Base-by-base conservation (phyloP, 345 rosid species). In the Firmiana major region DNA sequence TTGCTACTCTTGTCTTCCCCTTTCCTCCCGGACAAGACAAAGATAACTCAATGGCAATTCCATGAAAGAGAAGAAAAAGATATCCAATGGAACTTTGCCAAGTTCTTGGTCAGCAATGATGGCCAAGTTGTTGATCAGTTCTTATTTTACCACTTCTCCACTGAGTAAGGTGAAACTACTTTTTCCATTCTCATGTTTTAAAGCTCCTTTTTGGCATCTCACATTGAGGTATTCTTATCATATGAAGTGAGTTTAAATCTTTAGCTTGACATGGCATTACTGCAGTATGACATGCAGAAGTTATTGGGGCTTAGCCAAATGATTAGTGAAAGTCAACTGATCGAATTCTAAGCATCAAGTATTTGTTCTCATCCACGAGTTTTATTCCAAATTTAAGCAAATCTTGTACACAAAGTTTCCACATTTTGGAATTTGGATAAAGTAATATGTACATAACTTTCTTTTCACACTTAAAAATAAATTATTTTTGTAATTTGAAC, bases 81-180 rank as follows among this genome's bases (percentile, higher is more conserved):
- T 26, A 91, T 96, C 69, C 97, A 96, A 73, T 96, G 97, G 97
- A 96, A 96, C 84, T 93, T 96, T 70, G 88, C 96, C 77, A 96
- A 96, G 87, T 93, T 96, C 86, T 87, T 93, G 74, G 94, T 92
- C n/a, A 89, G 88, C 58, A 89, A 86, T 77, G 88, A 91, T 9
- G 98, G 97, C 73, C 81, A 88, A 78, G 90, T 90, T 68, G 89
- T 81, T 12, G 81, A 96, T 58, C 97, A 5, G 99, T 43, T 92
- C 88, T 82, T 92, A 93, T 46, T 98, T 97, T 13, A 91, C 97
- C 4, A 93, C 98, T 73, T 84, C 97, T 76, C 97, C 99, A 73
- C 91, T 85, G 71, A 85, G 89, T 71, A 94, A 91, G 97, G 99
- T 96, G 81, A 76, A 66, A 24, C 60, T 34, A 34, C 8, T 7